Evolutionary conservation across 768 basidiomycete species (phyloP), one percentile per base, ranked within the genome.

Genomic region (Trametes cinnabarina): DNA sequence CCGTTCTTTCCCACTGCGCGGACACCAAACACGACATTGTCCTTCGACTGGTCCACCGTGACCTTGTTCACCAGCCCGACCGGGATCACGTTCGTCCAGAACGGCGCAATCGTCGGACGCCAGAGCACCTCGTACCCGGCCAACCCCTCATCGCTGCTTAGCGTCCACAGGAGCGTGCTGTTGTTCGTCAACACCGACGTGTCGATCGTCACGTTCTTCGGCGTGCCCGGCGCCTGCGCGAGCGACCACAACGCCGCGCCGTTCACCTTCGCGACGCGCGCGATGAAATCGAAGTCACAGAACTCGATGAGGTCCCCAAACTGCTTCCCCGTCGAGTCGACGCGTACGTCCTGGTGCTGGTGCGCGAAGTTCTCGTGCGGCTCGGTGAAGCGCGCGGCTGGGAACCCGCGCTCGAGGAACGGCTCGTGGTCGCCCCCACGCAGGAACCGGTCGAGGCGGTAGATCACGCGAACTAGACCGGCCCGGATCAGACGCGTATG

Each of bases 341-440:
- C 74, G 23, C 81, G 77, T 41, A 79, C 73, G 63, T 84, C 76
- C 66, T 84, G 82, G 65, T 83, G 80, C 67, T 84, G 81, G 64
- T 82, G 81, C 32, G 78, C 79, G 65, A 81, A 82, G 65, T 83
- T 76, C 66, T 84, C 81, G 65, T 79, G 71, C 8, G 81, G 82
- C 60, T 83, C 82, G 0, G 80, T 82, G 72, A 82, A 83, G 23
- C 81, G 77, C 23, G 81, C 77, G 0, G 82, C 82, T 10, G 82
- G 72, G 70, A 77, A 82, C 12, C 81, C 82, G 57, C 71, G 71
- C 32, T 69, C 63, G 25, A 82, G 72, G 79, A 83, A 83, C 17
- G 77, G 76, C 37, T 72, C 62, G 61, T 83, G 81, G 64, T 84
- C 82, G 6, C 82, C 81, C n/a, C 81, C 80, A 19, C 82, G 78